These are phyloP conservation scores for Apiotrichum domesticum DNA, from an alignment of 1,284 basidiomycete species.

Conservation along the genomic window DNA sequence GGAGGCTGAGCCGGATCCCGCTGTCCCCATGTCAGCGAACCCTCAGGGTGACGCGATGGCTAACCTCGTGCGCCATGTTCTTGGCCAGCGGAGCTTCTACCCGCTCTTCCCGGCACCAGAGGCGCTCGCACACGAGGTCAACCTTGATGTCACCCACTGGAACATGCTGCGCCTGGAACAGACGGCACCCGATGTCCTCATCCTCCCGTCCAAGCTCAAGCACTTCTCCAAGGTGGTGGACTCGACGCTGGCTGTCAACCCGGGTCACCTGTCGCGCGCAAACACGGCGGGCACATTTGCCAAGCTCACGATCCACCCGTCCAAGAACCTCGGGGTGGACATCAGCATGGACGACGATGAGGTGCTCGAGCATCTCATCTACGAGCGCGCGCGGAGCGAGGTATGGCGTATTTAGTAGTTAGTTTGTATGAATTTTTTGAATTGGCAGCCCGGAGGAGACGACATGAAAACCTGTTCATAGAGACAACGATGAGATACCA, in stretches of 20 bases:
- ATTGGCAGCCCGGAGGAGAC: neutral
- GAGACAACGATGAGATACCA: no score
- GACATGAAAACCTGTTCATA: no score
- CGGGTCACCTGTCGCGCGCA: constrained; percentile 36
- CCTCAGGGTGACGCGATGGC: constrained; percentile 66
- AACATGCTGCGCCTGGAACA: constrained; percentile 45
- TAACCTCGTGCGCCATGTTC: constrained; percentile 67
- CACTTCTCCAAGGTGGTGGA: constrained; percentile 66
- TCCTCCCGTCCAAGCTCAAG: constrained; percentile 76
- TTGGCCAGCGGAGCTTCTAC: constrained; percentile 90
- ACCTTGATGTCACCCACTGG: constrained; percentile 74
- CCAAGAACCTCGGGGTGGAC: constrained; percentile 20
- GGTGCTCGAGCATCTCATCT: constrained; percentile 36
- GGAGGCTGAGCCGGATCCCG: constrained; percentile 56
- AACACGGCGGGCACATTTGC: constrained; percentile 46
- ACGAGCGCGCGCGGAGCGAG: constrained; percentile 44
- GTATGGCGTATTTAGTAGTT: constrained; percentile 27
- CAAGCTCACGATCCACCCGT: constrained; percentile 43
- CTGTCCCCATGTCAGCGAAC: constrained; percentile 34
- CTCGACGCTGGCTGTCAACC: constrained; percentile 46
- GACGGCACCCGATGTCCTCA: constrained; percentile 67
- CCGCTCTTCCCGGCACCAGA: constrained; percentile 84
- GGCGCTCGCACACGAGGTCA: constrained; percentile 67
- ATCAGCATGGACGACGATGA: constrained; percentile 17
- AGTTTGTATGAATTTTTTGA: neutral